Base-by-base conservation (phyloP, 208 protist genomes). In the Acanthamoeba culbertsoni region DNA sequence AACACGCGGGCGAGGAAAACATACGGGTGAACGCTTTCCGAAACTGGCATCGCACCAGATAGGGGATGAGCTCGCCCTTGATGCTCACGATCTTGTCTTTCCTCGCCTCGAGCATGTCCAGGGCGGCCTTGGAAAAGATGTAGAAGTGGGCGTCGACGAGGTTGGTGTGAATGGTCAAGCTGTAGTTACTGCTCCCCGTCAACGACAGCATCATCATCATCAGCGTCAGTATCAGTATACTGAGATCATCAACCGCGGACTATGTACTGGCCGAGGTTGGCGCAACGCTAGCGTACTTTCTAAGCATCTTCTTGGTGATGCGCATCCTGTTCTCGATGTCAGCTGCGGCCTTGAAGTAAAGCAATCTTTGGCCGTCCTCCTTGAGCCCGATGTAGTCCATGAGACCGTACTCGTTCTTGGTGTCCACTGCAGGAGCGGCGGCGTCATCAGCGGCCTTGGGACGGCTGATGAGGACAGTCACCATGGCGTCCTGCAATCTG, bases 101-200 rank as follows among this genome's bases (percentile, higher is more conserved):
- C 92, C 91, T 92, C 42, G 42, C 75, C 26, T 55, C 82, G 37
- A 93, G 37, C 40, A 94, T 92, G 59, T 94, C 77, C 6, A 94
- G 79, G 46, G 95, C 90, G 46, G 86, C 95, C 20, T 65, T 48
- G 43, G 59, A 71, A 75, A 96, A 95, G 59, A 96, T 93, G 93
- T 96, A 96, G 37, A 96, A 79, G 68, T 96, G 95, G 42, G 73
- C 93, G 43, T 96, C 95, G 23, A 93, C 43, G 26, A 95, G 65
- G 40, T 92, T 93, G 42, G 55, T 93, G 28, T 62, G 59, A 42
- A 94, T 59, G 26, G 53, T 48, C 18, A 94, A 18, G 35, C 48
- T 71, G 14, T 51, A 62, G 42, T 93, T 46, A 23, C 89, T 93
- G 48, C n/a, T 46, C 18, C 0, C 10, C 26, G 40, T 8, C 16